Evolutionary conservation across 345 rosid genomes (phyloP), one percentile per base, ranked within the genome.

Genomic region (Linum tenue): DNA sequence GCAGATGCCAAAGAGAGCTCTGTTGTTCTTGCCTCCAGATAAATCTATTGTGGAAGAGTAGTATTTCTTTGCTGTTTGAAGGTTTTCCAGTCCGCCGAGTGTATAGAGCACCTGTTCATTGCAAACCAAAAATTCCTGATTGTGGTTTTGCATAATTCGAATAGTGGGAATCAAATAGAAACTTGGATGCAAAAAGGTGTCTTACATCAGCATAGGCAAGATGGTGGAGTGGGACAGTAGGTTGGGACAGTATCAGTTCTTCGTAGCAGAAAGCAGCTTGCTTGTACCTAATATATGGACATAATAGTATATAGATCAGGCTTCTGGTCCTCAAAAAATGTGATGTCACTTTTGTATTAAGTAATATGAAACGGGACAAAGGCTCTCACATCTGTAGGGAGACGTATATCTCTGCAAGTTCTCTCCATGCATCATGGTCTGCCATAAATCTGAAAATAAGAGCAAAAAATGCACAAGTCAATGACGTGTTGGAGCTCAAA

Each of bases 381-480:
- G 72, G 65, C 44, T 36, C 89, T 72, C 73, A 95, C 99, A 95
- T 95, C 79, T 95, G 97, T 76, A 91, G 73, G 66, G 97, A 85
- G 64, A 89, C 79, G 59, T 95, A 91, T 69, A 87, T 82, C 63
- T 89, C 96, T 0, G 99, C 97, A 63, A 95, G 97, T 75, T 95
- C 99, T 82, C 97, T 91, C 99, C 99, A 94, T 39, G 99, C 97
- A 84, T 94, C 99, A 75, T 86, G 89, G 81, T 94, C 99, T 55
- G 99, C 99, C 99, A 94, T 91, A 77, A 90, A 94, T 81, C 99
- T 75, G 50, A 10, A 17, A 43, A 59, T 16, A 40, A 56, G 55
- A 57, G 56, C 37, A 63, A 3, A 64, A 15, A 36, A 56, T 22
- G 57, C 14, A 56, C 57, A 68, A 39, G 39, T 71, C 53, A 72